Conservation (phyloP, 2,329 filamentous ascomycete genomes). For the Trichoderma koningii region DNA sequence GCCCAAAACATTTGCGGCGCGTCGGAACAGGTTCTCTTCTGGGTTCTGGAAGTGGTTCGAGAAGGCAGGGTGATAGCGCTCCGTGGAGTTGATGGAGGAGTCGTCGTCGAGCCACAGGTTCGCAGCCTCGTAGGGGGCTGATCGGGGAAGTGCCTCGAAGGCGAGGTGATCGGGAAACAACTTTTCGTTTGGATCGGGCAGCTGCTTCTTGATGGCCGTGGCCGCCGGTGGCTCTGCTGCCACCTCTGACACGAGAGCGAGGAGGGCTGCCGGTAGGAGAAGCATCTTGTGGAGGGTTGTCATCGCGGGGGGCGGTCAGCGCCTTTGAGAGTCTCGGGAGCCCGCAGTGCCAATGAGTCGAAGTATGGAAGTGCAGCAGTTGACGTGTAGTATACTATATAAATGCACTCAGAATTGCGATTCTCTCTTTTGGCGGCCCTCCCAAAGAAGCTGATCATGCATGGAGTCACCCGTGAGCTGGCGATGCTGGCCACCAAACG, state of each 20-base stretch:
- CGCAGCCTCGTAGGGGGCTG: slow-evolving; percentile 37
- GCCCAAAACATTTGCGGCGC: slow-evolving; percentile 50
- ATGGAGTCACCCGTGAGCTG: background rate
- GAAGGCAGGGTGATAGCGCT: slow-evolving; percentile 53
- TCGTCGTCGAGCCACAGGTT: slow-evolving; percentile 37
- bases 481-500: background rate
- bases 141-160: slow-evolving; percentile 43
- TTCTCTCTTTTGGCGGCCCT: background rate
- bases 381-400: background rate
- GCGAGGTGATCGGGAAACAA: slow-evolving; percentile 69
- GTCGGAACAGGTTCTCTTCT: slow-evolving; percentile 41
- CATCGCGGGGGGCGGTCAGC: slow-evolving; percentile 39
- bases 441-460: background rate
- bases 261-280: slow-evolving; percentile 47
- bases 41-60: slow-evolving; percentile 47
- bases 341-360: background rate
- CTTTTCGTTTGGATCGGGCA: slow-evolving; percentile 70
- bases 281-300: slow-evolving; percentile 41
- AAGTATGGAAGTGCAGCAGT: background rate
- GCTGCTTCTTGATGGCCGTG: slow-evolving; percentile 71
- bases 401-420: background rate
- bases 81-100: slow-evolving; percentile 28
- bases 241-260: slow-evolving; percentile 48
- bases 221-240: slow-evolving; percentile 47
- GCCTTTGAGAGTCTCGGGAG: background rate